These are phyloP conservation scores for Dryadomyces quercus-mongolicae DNA, from an alignment of 2,329 filamentous ascomycete genomes.

Conservation along the genomic window DNA sequence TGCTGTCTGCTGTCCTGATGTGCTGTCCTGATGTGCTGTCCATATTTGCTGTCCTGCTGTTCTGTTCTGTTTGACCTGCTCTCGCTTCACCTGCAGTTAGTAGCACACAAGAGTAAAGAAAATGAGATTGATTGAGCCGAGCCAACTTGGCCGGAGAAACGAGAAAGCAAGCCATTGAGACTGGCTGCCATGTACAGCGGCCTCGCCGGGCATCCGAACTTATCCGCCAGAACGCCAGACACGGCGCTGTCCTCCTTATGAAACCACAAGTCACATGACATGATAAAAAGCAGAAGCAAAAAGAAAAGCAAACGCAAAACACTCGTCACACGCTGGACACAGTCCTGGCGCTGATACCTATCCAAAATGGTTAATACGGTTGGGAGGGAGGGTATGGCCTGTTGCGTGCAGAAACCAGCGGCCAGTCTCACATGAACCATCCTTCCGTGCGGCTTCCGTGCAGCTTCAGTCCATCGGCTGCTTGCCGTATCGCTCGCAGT, in stretches of 20 bases:
- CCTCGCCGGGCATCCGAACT: not conserved
- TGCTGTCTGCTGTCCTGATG: too few relatives aligned
- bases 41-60: too few relatives aligned
- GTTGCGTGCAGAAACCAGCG: not conserved
- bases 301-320: not conserved
- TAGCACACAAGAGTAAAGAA: not conserved
- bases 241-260: not conserved
- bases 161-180: not conserved
- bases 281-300: not conserved
- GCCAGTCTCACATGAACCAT: constrained; percentile 1
- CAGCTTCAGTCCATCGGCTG: constrained; percentile 1
- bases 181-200: not conserved
- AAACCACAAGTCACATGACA: not conserved
- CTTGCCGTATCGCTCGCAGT: constrained; percentile 24
- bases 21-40: too few relatives aligned
- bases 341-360: too few relatives aligned
- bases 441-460: not conserved
- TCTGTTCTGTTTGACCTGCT: too few relatives aligned
- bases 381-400: too few relatives aligned
- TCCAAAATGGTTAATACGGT: too few relatives aligned
- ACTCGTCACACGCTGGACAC: too few relatives aligned
- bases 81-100: too few relatives aligned
- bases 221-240: not conserved
- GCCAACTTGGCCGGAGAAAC: not conserved
- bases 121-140: not conserved